These are phyloP conservation scores for Yamadazyma paraphyllophila DNA, from an alignment of 805 yeast species.

Conservation along the genomic window DNA sequence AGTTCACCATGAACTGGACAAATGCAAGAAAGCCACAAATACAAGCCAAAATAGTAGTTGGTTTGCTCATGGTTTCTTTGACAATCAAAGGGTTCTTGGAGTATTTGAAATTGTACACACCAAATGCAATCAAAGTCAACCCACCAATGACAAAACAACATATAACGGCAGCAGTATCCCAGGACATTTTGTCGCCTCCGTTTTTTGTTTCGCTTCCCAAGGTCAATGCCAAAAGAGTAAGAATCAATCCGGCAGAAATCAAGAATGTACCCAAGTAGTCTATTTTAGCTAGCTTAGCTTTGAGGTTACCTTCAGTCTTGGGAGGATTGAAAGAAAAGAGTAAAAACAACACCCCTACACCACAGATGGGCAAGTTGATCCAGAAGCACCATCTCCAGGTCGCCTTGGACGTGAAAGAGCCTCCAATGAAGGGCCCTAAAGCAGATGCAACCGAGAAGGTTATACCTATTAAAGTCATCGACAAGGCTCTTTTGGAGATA, in stretches of 20 bases:
- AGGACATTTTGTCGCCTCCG: constrained; percentile 43
- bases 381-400: constrained; percentile 82
- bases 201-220: constrained; percentile 35
- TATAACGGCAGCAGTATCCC: constrained; percentile 57
- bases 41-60: constrained; percentile 37
- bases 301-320: constrained; percentile 36
- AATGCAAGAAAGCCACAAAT: constrained; percentile 34
- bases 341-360: constrained; percentile 40
- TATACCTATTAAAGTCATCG: constrained; percentile 38
- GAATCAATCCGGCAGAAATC: constrained; percentile 41
- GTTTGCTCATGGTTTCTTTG: constrained; percentile 34
- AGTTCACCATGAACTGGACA: constrained; percentile 38
- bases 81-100: constrained; percentile 50
- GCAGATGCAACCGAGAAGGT: constrained; percentile 52
- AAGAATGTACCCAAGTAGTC: constrained; percentile 51
- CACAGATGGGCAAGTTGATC: constrained; percentile 67
- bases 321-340: constrained; percentile 48
- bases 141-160: constrained; percentile 48
- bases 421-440: constrained; percentile 65
- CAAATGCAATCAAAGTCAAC: constrained; percentile 30
- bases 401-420: constrained; percentile 55
- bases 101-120: constrained; percentile 39
- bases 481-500: constrained; percentile 34
- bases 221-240: constrained; percentile 48
- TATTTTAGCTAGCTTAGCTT: constrained; percentile 38